phyloP scores from a whole-genome alignment of 2,329 filamentous ascomycete species.

The Chrysosphaeria jannelii region DNA sequence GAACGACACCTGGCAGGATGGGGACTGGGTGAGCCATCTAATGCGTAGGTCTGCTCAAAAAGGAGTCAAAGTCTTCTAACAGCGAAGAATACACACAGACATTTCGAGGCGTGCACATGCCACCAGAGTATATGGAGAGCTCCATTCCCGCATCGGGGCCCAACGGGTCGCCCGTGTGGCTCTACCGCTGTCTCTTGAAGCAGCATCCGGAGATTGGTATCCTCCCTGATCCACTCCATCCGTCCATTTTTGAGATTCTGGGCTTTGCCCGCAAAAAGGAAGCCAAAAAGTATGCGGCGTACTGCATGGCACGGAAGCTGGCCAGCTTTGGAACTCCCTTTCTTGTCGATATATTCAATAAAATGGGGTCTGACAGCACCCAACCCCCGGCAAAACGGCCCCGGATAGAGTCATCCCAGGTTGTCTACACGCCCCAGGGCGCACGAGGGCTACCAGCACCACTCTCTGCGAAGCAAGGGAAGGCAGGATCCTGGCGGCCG shows the following conservation, averaged over 20 bases:
- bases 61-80: neutral
- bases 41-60: slow-evolving; percentile 7
- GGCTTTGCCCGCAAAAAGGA: slow-evolving; percentile 17
- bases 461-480: too few species aligned
- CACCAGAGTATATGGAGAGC: slow-evolving; percentile 6
- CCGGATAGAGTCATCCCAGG: too few species aligned
- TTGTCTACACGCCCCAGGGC: too few species aligned
- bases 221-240: slow-evolving; percentile 6
- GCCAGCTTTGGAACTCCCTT: slow-evolving; percentile 3
- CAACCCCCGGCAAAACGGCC: neutral
- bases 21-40: slow-evolving; percentile 13
- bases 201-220: slow-evolving; percentile 5
- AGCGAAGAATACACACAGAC: slow-evolving; percentile 8
- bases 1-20: slow-evolving; percentile 3
- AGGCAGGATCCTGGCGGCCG: too few species aligned
- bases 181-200: slow-evolving; percentile 6
- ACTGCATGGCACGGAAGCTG: slow-evolving; percentile 8
- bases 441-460: too few species aligned
- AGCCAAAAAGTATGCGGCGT: slow-evolving; percentile 22
- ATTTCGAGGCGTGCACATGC: slow-evolving; percentile 2
- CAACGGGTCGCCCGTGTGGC: slow-evolving; percentile 5
- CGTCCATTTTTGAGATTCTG: slow-evolving; percentile 7
- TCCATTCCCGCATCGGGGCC: neutral
- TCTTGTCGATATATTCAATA: neutral
- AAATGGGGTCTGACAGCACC: neutral